phyloP scores from a whole-genome alignment of 2,329 filamentous ascomycete species.

The Monilinia aucupariae region DNA sequence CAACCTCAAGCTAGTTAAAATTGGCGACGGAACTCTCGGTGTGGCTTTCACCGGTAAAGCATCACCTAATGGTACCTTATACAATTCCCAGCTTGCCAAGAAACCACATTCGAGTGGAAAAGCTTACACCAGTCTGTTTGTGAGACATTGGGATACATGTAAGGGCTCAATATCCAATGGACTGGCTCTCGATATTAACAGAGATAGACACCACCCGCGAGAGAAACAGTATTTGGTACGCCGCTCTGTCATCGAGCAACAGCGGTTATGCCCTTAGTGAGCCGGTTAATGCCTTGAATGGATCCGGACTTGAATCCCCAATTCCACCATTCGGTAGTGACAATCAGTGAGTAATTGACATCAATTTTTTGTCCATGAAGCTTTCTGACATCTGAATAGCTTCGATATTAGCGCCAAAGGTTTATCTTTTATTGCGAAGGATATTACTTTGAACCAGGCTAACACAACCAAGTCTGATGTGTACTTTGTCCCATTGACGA shows the following conservation, averaged over 20 bases:
- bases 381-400: slow-evolving; percentile 13
- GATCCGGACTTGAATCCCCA: slow-evolving; percentile 28
- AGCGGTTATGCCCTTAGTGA: slow-evolving; percentile 26
- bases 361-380: background rate
- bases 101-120: slow-evolving; percentile 20
- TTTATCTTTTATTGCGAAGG: slow-evolving; percentile 25
- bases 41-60: slow-evolving; percentile 24
- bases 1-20: slow-evolving; percentile 25
- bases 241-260: slow-evolving; percentile 19
- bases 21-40: slow-evolving; percentile 21
- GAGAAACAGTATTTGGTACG: slow-evolving; percentile 29
- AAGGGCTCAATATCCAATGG: background rate
- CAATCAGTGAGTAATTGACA: slow-evolving; percentile 20
- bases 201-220: slow-evolving; percentile 22
- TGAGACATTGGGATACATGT: slow-evolving; percentile 31
- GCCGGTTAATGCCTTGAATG: slow-evolving; percentile 28
- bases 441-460: slow-evolving; percentile 23
- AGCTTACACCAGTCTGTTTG: slow-evolving; percentile 26
- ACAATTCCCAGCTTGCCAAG: slow-evolving; percentile 24
- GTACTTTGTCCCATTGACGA: slow-evolving; percentile 27
- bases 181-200: background rate
- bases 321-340: slow-evolving; percentile 24
- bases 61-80: slow-evolving; percentile 26
- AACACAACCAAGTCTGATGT: slow-evolving; percentile 27
- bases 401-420: slow-evolving; percentile 24